Evolutionary conservation across 2,329 filamentous ascomycete genomes (phyloP).

Genomic region (Mycosphaerelloides madeirae): DNA sequence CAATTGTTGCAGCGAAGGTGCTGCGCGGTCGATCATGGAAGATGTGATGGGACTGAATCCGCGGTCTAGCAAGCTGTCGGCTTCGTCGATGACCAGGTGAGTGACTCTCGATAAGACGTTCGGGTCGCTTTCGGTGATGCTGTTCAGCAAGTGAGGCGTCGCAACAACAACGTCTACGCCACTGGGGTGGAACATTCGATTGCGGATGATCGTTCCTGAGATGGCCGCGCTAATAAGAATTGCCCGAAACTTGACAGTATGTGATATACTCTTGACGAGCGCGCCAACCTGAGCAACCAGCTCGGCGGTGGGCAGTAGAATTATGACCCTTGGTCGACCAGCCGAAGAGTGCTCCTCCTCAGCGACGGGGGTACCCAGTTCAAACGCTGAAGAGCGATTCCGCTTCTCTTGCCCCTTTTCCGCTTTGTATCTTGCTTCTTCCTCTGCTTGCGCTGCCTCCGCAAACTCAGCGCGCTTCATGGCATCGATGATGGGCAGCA

Average conservation of each 20-base stretch:
- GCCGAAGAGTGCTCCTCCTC: constrained; percentile 64
- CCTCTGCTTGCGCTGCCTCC: constrained; percentile 45
- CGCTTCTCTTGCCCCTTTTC: constrained; percentile 33
- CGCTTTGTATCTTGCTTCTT: constrained; percentile 22
- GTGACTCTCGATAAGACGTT: constrained; percentile 88
- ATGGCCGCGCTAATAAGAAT: constrained; percentile 75
- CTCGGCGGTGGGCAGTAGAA: constrained; percentile 89
- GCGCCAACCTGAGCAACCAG: constrained; percentile 80
- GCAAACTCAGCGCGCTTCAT: constrained; percentile 66
- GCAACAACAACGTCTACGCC: constrained; percentile 83
- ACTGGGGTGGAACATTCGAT: constrained; percentile 70
- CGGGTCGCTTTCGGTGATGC: constrained; percentile 83
- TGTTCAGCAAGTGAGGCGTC: constrained; percentile 83
- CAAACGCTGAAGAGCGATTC: constrained; percentile 40
- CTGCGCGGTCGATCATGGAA: constrained; percentile 73
- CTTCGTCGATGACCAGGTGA: constrained; percentile 89
- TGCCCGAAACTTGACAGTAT: constrained; percentile 80
- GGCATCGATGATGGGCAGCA: constrained; percentile 78
- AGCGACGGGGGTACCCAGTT: constrained; percentile 54
- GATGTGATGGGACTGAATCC: constrained; percentile 83
- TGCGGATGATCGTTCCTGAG: constrained; percentile 73
- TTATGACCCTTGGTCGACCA: constrained; percentile 74
- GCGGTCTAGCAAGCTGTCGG: constrained; percentile 90
- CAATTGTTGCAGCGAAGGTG: constrained; percentile 77
- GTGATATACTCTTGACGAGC: constrained; percentile 76